Percentiles rank a stretch among this genome's conserved stretches.
Conservation (phyloP, 2,329 filamentous ascomycete species). For the Scytalidium lignicola region DNA sequence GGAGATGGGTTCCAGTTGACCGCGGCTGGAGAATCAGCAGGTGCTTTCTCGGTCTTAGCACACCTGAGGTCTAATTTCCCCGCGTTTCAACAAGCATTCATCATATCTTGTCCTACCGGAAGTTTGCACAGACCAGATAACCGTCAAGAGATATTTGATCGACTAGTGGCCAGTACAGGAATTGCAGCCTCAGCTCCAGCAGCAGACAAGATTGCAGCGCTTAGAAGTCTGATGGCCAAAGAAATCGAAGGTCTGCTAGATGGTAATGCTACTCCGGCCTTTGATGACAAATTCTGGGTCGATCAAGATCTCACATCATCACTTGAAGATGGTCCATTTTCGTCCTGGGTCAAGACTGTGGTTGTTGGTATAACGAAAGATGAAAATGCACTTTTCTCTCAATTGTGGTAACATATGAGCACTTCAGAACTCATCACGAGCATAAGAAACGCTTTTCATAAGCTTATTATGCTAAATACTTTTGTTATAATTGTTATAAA, state of each 20-base stretch:
- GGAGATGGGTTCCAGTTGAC: constrained; percentile 23
- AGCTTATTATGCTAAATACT: too few relatives aligned
- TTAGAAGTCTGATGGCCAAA: neutral
- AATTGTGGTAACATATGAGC: too few relatives aligned
- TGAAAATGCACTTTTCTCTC: neutral
- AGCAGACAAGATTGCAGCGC: neutral
- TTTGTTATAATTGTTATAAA: too few relatives aligned
- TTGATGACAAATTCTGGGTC: neutral
- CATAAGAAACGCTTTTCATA: too few relatives aligned
- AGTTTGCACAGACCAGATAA: neutral
- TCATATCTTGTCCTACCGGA: neutral
- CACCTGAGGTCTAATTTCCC: constrained; percentile 2
- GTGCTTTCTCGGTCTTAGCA: constrained; percentile 2
- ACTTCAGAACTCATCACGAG: too few relatives aligned
- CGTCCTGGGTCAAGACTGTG: neutral
- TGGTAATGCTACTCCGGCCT: neutral
- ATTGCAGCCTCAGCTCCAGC: neutral
- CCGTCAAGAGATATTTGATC: neutral
- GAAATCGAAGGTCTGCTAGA: neutral
- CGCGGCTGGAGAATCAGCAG: constrained; percentile 11
- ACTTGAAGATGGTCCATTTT: neutral
- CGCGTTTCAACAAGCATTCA: neutral
- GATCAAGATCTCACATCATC: neutral
- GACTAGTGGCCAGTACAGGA: neutral
- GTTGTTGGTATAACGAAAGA: neutral